Evolutionary conservation across 2,329 filamentous ascomycete genomes (phyloP).

Genomic region (Rugonectria rugulosa): DNA sequence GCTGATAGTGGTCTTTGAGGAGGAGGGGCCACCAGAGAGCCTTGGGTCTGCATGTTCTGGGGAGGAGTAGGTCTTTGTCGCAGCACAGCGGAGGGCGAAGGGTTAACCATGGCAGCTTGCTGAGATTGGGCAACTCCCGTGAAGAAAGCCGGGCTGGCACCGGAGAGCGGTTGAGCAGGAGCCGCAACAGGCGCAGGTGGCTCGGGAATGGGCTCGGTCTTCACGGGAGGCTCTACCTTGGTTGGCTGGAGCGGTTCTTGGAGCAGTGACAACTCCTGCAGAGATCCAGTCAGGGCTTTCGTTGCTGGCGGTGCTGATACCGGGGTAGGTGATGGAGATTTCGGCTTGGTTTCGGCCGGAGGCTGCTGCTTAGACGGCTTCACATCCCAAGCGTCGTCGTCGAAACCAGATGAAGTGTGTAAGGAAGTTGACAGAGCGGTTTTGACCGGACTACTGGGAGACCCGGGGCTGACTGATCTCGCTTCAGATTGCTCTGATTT

Average conservation of each 20-base stretch:
- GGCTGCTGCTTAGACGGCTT: slow-evolving; percentile 75
- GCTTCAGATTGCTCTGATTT: slow-evolving; percentile 54
- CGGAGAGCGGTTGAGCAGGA: slow-evolving; percentile 55
- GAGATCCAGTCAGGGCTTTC: slow-evolving; percentile 70
- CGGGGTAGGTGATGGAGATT: slow-evolving; percentile 35
- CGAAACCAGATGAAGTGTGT: slow-evolving; percentile 69
- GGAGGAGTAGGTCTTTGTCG: slow-evolving; percentile 78
- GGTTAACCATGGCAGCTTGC: slow-evolving; percentile 48
- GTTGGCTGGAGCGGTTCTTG: slow-evolving; percentile 61
- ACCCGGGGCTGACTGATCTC: slow-evolving; percentile 31
- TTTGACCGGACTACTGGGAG: slow-evolving; percentile 39
- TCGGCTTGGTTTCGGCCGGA: slow-evolving; percentile 24
- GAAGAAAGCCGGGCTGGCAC: slow-evolving; percentile 68
- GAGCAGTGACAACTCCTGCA: slow-evolving; percentile 65
- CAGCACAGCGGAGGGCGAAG: slow-evolving; percentile 42
- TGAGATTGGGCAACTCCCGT: slow-evolving; percentile 53
- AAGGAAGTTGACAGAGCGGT: slow-evolving; percentile 39
- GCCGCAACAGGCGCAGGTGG: slow-evolving; percentile 44
- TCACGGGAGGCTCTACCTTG: slow-evolving; percentile 45
- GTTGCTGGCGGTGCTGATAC: slow-evolving; percentile 42
- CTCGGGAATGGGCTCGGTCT: slow-evolving; percentile 18
- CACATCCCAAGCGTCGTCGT: slow-evolving; percentile 97
- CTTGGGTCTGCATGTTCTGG: slow-evolving; percentile 64
- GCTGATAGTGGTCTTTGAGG: slow-evolving; percentile 86
- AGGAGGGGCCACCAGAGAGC: slow-evolving; percentile 76